phyloP scores from a whole-genome alignment of 2,329 filamentous ascomycete species.

The Elsinoe arachidis region DNA sequence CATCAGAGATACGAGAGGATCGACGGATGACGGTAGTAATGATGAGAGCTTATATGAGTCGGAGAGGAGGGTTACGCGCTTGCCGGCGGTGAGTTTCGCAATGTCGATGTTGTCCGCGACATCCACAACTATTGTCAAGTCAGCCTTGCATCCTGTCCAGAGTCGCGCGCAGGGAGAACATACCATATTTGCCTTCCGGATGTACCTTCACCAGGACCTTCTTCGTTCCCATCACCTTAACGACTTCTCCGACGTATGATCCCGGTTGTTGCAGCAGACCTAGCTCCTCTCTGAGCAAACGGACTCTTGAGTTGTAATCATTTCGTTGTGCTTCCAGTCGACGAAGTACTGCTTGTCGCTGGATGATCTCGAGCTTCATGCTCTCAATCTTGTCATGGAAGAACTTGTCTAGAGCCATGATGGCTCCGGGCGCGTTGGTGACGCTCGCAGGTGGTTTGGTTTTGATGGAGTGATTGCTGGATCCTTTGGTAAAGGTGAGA shows the following conservation, averaged over 20 bases:
- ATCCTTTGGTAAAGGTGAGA: background rate
- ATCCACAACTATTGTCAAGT: conserved; percentile 67
- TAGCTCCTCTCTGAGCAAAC: conserved; percentile 87
- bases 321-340: conserved; percentile 96
- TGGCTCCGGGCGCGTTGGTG: conserved; percentile 31
- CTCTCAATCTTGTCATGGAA: conserved; percentile 99
- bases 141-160: background rate
- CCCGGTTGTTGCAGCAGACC: conserved; percentile 93
- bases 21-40: conserved; percentile 94
- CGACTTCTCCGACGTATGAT: conserved; percentile 98
- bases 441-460: background rate
- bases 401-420: conserved; percentile 98
- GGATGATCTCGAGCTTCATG: conserved; percentile 99
- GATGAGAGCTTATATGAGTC: conserved; percentile 99
- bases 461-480: background rate
- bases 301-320: conserved; percentile 97
- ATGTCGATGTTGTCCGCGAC: conserved; percentile 92
- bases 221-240: conserved; percentile 99
- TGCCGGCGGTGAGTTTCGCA: conserved; percentile 89
- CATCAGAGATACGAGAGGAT: conserved; percentile 97
- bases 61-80: conserved; percentile 91
- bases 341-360: conserved; percentile 90
- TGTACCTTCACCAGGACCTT: conserved; percentile 99
- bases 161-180: conserved; percentile 23
- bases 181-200: conserved; percentile 99